These are phyloP conservation scores for Kodamaea sp. DNA, from an alignment of 1,139 yeast genomes.

Conservation along the genomic window DNA sequence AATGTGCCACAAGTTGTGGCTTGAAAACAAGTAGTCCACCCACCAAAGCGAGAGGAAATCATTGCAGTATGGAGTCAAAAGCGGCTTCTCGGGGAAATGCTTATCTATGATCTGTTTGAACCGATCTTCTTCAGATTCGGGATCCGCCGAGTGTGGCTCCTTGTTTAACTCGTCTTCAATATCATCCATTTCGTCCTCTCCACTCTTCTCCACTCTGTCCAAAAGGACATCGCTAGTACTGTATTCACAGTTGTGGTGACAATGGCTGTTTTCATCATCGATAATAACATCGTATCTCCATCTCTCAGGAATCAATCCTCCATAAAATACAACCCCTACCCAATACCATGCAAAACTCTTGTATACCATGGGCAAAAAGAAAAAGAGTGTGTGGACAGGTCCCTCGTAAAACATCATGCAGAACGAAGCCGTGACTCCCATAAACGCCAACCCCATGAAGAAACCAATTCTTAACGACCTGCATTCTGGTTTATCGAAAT, in stretches of 20 bases:
- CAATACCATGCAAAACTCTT: constrained; percentile 74
- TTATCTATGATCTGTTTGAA: constrained; percentile 41
- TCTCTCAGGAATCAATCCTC: constrained; percentile 86
- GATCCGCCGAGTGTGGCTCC: constrained; percentile 12
- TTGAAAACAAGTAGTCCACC: constrained; percentile 72
- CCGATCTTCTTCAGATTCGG: constrained; percentile 22
- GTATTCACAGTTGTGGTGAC: constrained; percentile 18
- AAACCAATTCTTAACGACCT: constrained; percentile 80
- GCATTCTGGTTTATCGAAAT: constrained; percentile 84
- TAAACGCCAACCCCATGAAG: constrained; percentile 73
- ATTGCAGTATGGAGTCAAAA: constrained; percentile 39
- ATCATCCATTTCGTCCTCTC: constrained; percentile 45
- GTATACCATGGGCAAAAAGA: constrained; percentile 61
- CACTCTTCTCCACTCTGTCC: constrained; percentile 40
- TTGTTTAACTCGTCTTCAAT: constrained; percentile 41
- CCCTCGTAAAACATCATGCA: constrained; percentile 63
- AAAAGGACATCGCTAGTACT: constrained; percentile 36
- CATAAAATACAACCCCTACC: constrained; percentile 84
- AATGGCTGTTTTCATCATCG: constrained; percentile 37
- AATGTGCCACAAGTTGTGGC: constrained; percentile 93
- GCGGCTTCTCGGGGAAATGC: constrained; percentile 59
- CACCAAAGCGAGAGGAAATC: constrained; percentile 76
- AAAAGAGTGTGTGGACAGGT: constrained; percentile 45
- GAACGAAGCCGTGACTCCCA: constrained; percentile 69
- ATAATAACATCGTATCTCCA: constrained; percentile 70